phyloP scores from a whole-genome alignment of 1,284 basidiomycete species.

The Trichosporon asahii region DNA sequence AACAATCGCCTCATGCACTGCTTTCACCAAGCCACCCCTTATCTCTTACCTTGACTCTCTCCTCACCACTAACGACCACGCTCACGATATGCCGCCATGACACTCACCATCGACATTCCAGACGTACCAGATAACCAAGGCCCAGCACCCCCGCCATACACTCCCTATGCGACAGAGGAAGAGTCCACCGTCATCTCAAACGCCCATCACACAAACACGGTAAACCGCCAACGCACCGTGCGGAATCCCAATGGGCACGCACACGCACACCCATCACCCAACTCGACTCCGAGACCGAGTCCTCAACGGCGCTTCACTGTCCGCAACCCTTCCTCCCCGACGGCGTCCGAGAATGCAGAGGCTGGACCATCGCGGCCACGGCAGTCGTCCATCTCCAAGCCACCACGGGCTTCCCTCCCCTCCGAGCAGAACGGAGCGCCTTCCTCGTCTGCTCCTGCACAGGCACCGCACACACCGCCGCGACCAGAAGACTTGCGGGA shows the following conservation, averaged over 20 bases:
- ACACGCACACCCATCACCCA: background rate
- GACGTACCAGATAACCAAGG: background rate
- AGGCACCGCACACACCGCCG: background rate
- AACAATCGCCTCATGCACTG: background rate
- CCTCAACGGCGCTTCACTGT: background rate
- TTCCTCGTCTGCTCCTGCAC: background rate
- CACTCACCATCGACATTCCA: background rate
- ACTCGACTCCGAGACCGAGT: background rate
- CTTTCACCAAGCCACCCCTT: background rate
- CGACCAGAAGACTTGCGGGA: background rate
- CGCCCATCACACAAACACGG: background rate
- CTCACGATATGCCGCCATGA: background rate
- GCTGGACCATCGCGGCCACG: background rate
- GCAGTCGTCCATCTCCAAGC: background rate
- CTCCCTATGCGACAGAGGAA: background rate
- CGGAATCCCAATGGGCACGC: background rate
- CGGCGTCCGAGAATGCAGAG: background rate
- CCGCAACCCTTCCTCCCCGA: background rate
- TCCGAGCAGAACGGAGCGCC: background rate
- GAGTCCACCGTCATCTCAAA: background rate
- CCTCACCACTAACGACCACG: background rate
- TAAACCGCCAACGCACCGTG: background rate
- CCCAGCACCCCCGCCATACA: background rate
- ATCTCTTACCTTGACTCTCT: background rate
- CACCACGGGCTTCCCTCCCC: background rate